Conservation (phyloP, 768 basidiomycete species). For the Hebeloma cylindrosporum region DNA sequence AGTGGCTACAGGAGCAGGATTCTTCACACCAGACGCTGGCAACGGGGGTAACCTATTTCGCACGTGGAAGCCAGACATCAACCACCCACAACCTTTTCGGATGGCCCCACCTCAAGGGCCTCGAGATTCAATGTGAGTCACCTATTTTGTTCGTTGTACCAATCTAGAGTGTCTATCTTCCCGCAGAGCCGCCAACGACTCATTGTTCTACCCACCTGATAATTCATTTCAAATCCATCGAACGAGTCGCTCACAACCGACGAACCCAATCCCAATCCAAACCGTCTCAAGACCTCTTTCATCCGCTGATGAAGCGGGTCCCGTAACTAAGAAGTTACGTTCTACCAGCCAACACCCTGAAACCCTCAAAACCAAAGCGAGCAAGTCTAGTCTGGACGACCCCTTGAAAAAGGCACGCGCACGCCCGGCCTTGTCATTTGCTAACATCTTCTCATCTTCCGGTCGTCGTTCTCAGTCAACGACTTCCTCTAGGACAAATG, state of each 20-base stretch:
- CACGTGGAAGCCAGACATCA: constrained; percentile 51
- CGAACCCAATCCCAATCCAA: constrained; percentile 42
- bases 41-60: constrained; percentile 58
- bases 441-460: constrained; percentile 86
- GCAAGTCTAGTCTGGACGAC: constrained; percentile 65
- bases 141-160: constrained; percentile 3
- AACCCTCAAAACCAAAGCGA: constrained; percentile 53
- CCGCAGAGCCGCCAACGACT: constrained; percentile 56
- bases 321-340: constrained; percentile 72
- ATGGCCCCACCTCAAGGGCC: constrained; percentile 50
- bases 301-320: constrained; percentile 80
- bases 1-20: constrained; percentile 63
- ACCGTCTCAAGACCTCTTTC: constrained; percentile 67
- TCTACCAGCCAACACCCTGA: constrained; percentile 58
- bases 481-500: constrained; percentile 59
- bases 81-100: constrained; percentile 55
- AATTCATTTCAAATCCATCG: constrained; percentile 57
- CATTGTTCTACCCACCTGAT: constrained; percentile 45
- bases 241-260: constrained; percentile 42
- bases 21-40: constrained; percentile 73
- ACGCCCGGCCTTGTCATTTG: constrained; percentile 84
- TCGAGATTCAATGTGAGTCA: constrained; percentile 67
- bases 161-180: constrained; percentile 14
- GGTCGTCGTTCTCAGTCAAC: constrained; percentile 77
- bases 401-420: constrained; percentile 88